A percentile compares a stretch with the other conserved stretches of the same genome.
These are phyloP conservation scores for Endotrypanum monterogeii DNA, from an alignment of 208 protist species.

Conservation along the genomic window DNA sequence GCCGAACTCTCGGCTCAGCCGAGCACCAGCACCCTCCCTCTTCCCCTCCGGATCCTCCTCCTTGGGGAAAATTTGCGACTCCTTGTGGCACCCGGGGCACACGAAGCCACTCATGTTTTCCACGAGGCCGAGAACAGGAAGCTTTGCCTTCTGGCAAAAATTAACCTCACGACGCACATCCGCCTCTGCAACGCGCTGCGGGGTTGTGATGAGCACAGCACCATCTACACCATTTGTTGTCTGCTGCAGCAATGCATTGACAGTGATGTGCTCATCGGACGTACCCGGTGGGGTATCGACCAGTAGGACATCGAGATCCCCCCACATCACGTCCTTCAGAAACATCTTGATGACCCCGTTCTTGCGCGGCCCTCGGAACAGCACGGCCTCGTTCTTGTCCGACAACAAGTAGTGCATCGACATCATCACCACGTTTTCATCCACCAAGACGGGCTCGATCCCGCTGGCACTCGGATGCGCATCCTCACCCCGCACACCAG, in stretches of 20 bases:
- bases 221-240: constrained; percentile 79
- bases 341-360: constrained; percentile 99
- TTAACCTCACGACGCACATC: constrained; percentile 98
- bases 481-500: constrained; percentile 87
- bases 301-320: constrained; percentile 97
- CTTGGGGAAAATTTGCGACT: constrained; percentile 93
- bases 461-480: constrained; percentile 92
- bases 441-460: constrained; percentile 95
- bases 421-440: constrained; percentile 93
- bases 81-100: constrained; percentile 93
- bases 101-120: constrained; percentile 99
- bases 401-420: constrained; percentile 98
- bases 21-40: constrained; percentile 60
- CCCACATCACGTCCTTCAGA: constrained; percentile 98
- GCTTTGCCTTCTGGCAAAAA: constrained; percentile 98
- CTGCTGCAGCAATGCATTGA: constrained; percentile 92
- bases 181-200: constrained; percentile 97
- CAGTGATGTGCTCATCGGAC: constrained; percentile 99
- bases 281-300: constrained; percentile 99
- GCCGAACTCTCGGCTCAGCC: constrained; percentile 81
- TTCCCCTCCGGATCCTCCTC: constrained; percentile 30
- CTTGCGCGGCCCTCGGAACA: constrained; percentile 98
- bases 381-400: constrained; percentile 97
- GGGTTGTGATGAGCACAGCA: constrained; percentile 97
- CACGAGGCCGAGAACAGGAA: constrained; percentile 98